phyloP scores from a whole-genome alignment of 2,329 filamentous ascomycete genomes.

The Trichoderma sp. region DNA sequence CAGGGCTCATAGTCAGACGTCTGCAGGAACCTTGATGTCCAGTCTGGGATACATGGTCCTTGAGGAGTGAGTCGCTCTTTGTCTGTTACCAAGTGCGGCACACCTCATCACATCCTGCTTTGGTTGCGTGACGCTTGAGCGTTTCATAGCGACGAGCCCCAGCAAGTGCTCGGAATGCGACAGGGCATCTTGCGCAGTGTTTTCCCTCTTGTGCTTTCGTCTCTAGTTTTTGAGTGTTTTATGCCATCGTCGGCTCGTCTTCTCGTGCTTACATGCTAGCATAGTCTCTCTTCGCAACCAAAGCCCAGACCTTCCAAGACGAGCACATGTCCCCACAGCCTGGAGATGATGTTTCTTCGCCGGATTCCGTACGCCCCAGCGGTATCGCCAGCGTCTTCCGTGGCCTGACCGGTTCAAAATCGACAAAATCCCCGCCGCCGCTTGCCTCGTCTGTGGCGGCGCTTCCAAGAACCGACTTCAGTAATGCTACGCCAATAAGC shows the following conservation, averaged over 20 bases:
- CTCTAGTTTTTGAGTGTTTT: not conserved
- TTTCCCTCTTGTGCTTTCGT: not conserved
- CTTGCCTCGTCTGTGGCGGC: conserved; percentile 39
- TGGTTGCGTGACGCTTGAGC: conserved; percentile 9
- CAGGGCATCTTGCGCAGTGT: not conserved
- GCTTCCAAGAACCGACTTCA: conserved; percentile 44
- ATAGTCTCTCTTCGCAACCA: conserved; percentile 18
- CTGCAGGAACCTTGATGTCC: conserved; percentile 19
- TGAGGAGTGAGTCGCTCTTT: conserved; percentile 16
- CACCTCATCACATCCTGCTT: not conserved
- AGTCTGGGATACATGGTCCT: conserved; percentile 17
- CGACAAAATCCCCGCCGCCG: conserved; percentile 49
- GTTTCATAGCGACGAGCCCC: not conserved
- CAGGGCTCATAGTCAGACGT: not conserved
- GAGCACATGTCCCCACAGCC: conserved; percentile 59
- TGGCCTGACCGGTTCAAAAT: conserved; percentile 55
- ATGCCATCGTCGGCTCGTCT: not conserved
- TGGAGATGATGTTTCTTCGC: conserved; percentile 54
- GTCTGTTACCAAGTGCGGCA: not conserved
- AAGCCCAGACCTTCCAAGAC: conserved; percentile 29
- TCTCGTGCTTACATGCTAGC: conserved; percentile 3
- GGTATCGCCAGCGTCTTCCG: conserved; percentile 64
- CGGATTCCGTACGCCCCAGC: conserved; percentile 53
- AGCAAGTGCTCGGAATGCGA: not conserved
- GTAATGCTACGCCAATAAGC: conserved; percentile 41